phyloP scores from a whole-genome alignment of 2,329 filamentous ascomycete genomes.

The Lachnellula hyalina region DNA sequence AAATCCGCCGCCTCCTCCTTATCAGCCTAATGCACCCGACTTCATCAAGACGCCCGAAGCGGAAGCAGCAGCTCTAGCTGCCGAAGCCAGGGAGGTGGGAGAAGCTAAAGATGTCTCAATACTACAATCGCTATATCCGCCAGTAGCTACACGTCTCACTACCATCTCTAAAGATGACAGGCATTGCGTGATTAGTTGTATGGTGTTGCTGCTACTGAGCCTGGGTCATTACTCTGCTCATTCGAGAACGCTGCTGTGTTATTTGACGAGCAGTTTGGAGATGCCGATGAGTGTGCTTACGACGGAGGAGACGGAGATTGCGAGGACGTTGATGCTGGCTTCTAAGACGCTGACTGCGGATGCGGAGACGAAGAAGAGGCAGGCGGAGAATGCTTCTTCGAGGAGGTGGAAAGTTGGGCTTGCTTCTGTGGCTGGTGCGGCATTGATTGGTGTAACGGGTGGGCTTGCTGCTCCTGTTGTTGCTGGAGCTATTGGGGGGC shows the following conservation, averaged over 20 bases:
- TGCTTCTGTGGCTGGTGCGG: constrained; percentile 80
- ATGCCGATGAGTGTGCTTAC: constrained; percentile 58
- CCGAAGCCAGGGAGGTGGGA: constrained; percentile 22
- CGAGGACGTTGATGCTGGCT: constrained; percentile 66
- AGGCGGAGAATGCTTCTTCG: constrained; percentile 60
- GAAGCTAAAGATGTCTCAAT: constrained; percentile 37
- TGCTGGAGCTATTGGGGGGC: constrained; percentile 75
- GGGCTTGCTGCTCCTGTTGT: constrained; percentile 86
- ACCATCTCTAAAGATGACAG: constrained; percentile 54
- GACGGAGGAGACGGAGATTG: constrained; percentile 68
- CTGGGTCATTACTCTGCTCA: constrained; percentile 70
- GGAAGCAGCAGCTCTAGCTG: constrained; percentile 26
- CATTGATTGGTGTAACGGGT: constrained; percentile 84
- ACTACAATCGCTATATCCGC: constrained; percentile 48
- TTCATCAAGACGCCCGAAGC: constrained; percentile 11
- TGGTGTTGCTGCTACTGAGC: constrained; percentile 65
- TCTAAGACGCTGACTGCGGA: constrained; percentile 66
- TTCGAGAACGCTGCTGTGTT: constrained; percentile 62
- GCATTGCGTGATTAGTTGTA: constrained; percentile 60
- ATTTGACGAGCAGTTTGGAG: constrained; percentile 61
- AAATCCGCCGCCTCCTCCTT: constrained; percentile 25
- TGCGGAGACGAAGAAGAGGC: constrained; percentile 66
- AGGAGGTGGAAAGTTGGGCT: constrained; percentile 86
- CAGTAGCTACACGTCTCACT: constrained; percentile 48
- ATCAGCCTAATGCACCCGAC: constrained; percentile 15